Conservation (phyloP, 148 eudicot species). For the Fagopyrum tataricum region DNA sequence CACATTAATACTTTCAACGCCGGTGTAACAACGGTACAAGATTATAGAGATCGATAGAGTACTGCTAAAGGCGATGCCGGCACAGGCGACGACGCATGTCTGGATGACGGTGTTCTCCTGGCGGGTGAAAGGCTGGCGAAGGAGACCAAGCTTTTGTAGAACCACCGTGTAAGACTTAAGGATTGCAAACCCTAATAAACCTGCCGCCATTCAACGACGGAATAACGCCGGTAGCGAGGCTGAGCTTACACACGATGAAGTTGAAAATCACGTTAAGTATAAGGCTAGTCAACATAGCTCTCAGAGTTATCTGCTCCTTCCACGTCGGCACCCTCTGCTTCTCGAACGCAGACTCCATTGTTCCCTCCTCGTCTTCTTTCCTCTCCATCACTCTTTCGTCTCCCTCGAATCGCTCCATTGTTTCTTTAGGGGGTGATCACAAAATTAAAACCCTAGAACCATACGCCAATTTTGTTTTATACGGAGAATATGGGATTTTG, state of each 20-base stretch:
- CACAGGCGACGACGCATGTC: slow-evolving; percentile 39
- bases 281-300: slow-evolving; percentile 26
- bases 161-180: slow-evolving; percentile 26
- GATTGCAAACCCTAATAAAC: slow-evolving; percentile 30
- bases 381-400: no score
- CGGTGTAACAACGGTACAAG: background rate
- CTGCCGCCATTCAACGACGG: slow-evolving; percentile 34
- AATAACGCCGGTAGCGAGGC: slow-evolving; percentile 32
- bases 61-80: slow-evolving; percentile 41
- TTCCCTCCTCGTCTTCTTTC: background rate
- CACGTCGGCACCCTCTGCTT: slow-evolving; percentile 23
- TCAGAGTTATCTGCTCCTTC: slow-evolving; percentile 24
- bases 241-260: slow-evolving; percentile 33
- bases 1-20: background rate
- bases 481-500: no score
- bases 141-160: slow-evolving; percentile 18
- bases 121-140: slow-evolving; percentile 32
- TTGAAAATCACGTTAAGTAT: slow-evolving; percentile 23
- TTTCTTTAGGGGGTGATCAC: no score
- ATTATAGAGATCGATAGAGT: background rate
- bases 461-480: no score
- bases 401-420: no score
- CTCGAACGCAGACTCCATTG: slow-evolving; percentile 24
- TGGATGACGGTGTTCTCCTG: slow-evolving; percentile 45
- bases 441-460: no score